Evolutionary conservation across 139 green algal species (phyloP).

Genomic region (Closterium sp.): DNA sequence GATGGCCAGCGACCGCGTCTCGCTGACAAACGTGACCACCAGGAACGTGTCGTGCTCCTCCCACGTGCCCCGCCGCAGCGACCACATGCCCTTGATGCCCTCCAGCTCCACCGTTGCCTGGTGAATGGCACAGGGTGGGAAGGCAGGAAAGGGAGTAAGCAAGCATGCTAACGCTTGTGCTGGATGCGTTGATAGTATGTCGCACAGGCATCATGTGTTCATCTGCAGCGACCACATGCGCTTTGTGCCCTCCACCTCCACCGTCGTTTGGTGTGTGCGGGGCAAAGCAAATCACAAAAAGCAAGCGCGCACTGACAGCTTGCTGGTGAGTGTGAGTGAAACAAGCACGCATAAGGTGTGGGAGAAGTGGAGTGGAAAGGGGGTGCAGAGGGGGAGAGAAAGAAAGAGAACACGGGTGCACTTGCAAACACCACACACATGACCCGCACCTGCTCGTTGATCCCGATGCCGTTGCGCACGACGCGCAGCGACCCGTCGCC

Average conservation of each 20-base stretch:
- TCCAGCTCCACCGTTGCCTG: slow-evolving; percentile 52
- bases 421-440: background rate
- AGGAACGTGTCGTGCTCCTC: slow-evolving; percentile 81
- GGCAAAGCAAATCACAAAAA: no score
- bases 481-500: slow-evolving; percentile 83
- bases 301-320: no score
- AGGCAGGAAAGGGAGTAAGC: background rate
- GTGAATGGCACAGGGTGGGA: background rate
- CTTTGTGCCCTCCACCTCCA: slow-evolving; percentile 64
- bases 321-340: no score
- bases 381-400: background rate
- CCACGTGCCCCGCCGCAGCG: slow-evolving; percentile 57
- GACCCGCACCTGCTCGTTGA: slow-evolving; percentile 87
- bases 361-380: no score
- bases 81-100: slow-evolving; percentile 86
- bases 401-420: background rate
- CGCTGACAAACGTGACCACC: slow-evolving; percentile 89
- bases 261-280: slow-evolving; percentile 23
- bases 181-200: background rate
- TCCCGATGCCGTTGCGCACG: slow-evolving; percentile 95
- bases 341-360: no score
- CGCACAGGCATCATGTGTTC: background rate
- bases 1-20: slow-evolving; percentile 84
- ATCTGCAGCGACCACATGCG: slow-evolving; percentile 84
- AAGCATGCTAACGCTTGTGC: background rate